phyloP scores from a whole-genome alignment of 2,329 filamentous ascomycete species.

The Penicillium freii region DNA sequence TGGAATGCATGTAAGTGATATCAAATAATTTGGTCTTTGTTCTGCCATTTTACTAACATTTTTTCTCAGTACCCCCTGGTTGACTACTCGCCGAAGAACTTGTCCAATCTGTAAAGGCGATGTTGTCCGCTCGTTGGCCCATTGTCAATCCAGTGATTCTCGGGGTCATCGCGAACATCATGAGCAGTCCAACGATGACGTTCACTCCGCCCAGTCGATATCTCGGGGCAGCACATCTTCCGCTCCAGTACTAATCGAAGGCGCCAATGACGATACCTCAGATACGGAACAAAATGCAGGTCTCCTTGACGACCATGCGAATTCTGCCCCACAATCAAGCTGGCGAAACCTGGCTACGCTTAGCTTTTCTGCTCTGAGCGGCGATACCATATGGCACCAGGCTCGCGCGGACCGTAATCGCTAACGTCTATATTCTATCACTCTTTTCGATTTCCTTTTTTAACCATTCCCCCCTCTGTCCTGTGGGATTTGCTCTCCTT shows the following conservation, averaged over 20 bases:
- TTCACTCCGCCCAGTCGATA: slow-evolving; percentile 47
- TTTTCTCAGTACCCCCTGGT: slow-evolving; percentile 77
- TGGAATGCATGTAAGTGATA: slow-evolving; percentile 87
- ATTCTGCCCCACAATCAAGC: slow-evolving; percentile 36
- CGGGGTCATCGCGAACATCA: slow-evolving; percentile 38
- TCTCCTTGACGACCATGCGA: slow-evolving; percentile 33
- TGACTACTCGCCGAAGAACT: slow-evolving; percentile 91
- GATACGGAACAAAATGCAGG: slow-evolving; percentile 47
- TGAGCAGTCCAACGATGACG: slow-evolving; percentile 42
- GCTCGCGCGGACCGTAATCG: slow-evolving; percentile 40
- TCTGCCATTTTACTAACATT: slow-evolving; percentile 20
- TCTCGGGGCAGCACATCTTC: slow-evolving; percentile 50
- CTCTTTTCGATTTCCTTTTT: slow-evolving; percentile 10
- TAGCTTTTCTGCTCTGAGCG: slow-evolving; percentile 47
- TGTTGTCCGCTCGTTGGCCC: slow-evolving; percentile 68
- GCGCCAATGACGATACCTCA: slow-evolving; percentile 34
- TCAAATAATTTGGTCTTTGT: neutral
- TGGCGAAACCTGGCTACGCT: slow-evolving; percentile 47
- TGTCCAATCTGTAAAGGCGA: slow-evolving; percentile 99
- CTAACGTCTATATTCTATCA: slow-evolving; percentile 25
- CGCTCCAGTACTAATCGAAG: slow-evolving; percentile 50
- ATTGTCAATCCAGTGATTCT: slow-evolving; percentile 27
- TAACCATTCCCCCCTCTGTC: slow-evolving; percentile 3
- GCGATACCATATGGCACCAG: slow-evolving; percentile 48
- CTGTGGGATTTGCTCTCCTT: slow-evolving; percentile 16